A percentile compares a stretch with the other conserved stretches of the same genome.
Conservation (phyloP, 176 grass and related monocot species). For the Aegilops speltoides region DNA sequence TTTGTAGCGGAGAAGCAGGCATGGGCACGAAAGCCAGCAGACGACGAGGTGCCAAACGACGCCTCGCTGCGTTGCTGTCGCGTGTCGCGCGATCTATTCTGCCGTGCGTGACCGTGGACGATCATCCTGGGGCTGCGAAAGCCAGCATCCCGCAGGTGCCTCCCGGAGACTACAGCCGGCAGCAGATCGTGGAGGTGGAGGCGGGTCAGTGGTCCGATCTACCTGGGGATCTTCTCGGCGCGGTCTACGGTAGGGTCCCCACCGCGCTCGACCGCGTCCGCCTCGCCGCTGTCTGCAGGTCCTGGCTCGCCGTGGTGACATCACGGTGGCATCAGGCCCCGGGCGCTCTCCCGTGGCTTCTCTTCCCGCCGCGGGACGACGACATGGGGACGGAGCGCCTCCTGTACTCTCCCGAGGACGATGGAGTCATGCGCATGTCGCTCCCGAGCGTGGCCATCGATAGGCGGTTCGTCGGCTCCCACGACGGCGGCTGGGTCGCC, state of each 20-base stretch:
- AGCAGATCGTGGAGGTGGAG: background rate
- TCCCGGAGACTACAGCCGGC: background rate
- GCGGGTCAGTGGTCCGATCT: background rate
- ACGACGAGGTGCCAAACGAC: background rate
- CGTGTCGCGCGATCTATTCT: background rate
- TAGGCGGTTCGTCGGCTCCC: background rate
- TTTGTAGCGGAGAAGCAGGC: background rate
- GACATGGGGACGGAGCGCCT: background rate
- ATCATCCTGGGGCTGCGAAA: too few relatives aligned
- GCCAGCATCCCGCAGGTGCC: too few relatives aligned
- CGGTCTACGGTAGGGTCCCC: background rate
- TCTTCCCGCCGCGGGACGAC: background rate
- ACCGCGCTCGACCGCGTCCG: background rate
- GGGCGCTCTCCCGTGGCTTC: background rate
- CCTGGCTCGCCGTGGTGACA: background rate
- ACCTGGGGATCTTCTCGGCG: background rate
- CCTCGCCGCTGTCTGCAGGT: background rate
- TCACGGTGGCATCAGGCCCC: background rate
- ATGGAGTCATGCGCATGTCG: background rate
- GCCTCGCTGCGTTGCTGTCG: background rate
- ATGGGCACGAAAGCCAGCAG: background rate
- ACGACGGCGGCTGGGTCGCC: background rate
- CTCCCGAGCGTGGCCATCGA: background rate
- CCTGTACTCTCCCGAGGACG: background rate
- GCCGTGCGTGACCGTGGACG: background rate